Evolutionary conservation across 2,329 filamentous ascomycete genomes (phyloP), one percentile per base, ranked within the genome.

Genomic region (Aspergillus novoparasiticus): DNA sequence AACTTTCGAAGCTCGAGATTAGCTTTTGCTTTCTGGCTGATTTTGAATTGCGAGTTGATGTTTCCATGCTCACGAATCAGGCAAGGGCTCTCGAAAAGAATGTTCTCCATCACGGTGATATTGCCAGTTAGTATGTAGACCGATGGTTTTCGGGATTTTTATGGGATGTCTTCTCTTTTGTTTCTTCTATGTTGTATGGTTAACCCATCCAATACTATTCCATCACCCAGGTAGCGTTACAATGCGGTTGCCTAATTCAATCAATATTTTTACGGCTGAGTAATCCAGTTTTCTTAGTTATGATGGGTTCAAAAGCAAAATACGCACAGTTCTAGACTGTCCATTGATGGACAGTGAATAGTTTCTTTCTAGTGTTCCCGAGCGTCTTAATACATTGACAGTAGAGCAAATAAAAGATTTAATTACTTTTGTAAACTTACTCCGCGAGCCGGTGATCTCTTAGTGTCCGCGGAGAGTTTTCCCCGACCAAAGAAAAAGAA

Each of bases 1-100:
- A 98, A 78, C 84, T 99, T 58, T 90, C 91, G 46, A 86, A 91
- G 64, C 81, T 98, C 48, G 95, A 98, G 81, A 91, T 98, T 65
- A 93, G 90, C 71, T 94, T 94, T 74, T 94, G 91, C 78, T 94
- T 93, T 75, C 80, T 96, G 63, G 88, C 90, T n/a, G 89, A 93
- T 58, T 96, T 96, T 73, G 91, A 94, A 71, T 82, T 96, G 64
- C 85, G 85, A 45, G 89, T 92, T 4, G 85, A 84, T 67, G 82
- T 83, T 62, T 82, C 85, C 55, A 82, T 82, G 70, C 79, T 91
- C 60, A 74, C 81, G 63, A 71, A 78, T 30, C 84, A 87, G 70
- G 82, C 80, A n/a, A 77, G 77, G 53, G 73, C 73, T 59, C 69
- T 84, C 53, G 70, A 65, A 56, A 19, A 36, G n/a, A 55, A 21